Evolutionary conservation across 306 rosid genomes (phyloP), one percentile per base, ranked within the genome.

Genomic region (Fragaria nilgerrensis): DNA sequence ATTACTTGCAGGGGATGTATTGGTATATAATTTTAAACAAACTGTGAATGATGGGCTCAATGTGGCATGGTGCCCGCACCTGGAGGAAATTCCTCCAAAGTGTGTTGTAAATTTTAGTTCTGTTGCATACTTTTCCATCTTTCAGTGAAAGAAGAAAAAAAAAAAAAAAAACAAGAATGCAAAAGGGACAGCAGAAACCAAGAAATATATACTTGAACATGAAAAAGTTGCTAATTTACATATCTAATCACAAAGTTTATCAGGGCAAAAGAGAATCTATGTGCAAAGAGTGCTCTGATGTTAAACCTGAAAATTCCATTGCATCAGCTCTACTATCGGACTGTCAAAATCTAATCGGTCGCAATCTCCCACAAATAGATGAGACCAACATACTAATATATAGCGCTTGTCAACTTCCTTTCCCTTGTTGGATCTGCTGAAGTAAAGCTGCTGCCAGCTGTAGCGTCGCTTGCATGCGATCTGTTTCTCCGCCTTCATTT

Each of bases 361-460:
- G 32, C 65, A 37, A 23, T 22, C 59, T 6, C 53, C 22, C 23
- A 53, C n/a, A 56, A 66, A 39, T 2, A 10, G 72, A 44, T 61
- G 48, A 73, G 36, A 74, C 10, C 77, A 56, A 27, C 12, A 9
- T 15, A 10, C 43, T n/a, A 15, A 12, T 11, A 29, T 61, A 64
- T 36, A 12, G 32, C 7, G 23, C 69, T 44, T 50, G 23, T 89
- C 82, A 95, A 86, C 83, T 91, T 87, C 88, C 84, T 78, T 92
- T 91, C 62, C 94, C 97, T 82, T 92, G 94, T 77, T 92, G 99
- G 81, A 92, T 89, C 86, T 92, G 96, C 84, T 91, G 92, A 78
- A 95, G 97, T 86, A 95, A 97, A 80, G 88, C 93, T 63, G 99
- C 94, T 10, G 99, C 99, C 47, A 95, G 87, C 86, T 91, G 96